Percentiles rank a stretch among this genome's conserved stretches.
Conservation (phyloP, 2,329 filamentous ascomycete species). For the Colletotrichum sp. region DNA sequence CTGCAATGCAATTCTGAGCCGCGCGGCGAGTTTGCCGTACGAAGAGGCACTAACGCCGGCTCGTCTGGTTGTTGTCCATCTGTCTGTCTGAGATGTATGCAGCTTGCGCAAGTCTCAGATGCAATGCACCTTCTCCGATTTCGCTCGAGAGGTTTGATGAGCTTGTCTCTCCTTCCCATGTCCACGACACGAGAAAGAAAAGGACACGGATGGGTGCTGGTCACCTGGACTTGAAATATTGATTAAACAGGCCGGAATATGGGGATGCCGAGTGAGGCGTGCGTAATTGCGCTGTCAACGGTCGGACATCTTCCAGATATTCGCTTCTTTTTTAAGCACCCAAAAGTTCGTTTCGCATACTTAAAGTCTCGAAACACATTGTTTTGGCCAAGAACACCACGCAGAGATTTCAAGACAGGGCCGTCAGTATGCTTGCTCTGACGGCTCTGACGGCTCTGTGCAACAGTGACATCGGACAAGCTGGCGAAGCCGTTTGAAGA, state of each 20-base stretch:
- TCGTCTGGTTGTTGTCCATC: background rate
- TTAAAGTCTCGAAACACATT: background rate
- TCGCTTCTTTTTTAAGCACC: background rate
- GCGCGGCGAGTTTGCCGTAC: background rate
- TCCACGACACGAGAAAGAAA: background rate
- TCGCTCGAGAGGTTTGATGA: background rate
- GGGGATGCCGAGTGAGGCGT: background rate
- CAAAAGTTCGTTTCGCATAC: background rate
- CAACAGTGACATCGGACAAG: background rate
- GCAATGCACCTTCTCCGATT: background rate
- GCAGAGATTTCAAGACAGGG: background rate
- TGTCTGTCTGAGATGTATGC: conserved; percentile 7
- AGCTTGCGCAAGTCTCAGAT: conserved; percentile 4
- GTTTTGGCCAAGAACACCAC: background rate
- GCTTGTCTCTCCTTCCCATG: background rate
- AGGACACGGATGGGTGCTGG: background rate
- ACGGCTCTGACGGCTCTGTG: background rate
- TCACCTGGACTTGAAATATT: background rate
- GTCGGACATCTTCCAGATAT: background rate
- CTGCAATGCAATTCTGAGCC: background rate
- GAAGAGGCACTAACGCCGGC: background rate
- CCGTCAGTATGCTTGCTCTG: background rate
- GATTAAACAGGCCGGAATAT: background rate
- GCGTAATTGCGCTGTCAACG: background rate
- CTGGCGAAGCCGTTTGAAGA: background rate